Percentiles rank a stretch among this genome's conserved stretches.
Conservation (phyloP, 1,139 yeast genomes). For the Saccharomycopsis hybrid region DNA sequence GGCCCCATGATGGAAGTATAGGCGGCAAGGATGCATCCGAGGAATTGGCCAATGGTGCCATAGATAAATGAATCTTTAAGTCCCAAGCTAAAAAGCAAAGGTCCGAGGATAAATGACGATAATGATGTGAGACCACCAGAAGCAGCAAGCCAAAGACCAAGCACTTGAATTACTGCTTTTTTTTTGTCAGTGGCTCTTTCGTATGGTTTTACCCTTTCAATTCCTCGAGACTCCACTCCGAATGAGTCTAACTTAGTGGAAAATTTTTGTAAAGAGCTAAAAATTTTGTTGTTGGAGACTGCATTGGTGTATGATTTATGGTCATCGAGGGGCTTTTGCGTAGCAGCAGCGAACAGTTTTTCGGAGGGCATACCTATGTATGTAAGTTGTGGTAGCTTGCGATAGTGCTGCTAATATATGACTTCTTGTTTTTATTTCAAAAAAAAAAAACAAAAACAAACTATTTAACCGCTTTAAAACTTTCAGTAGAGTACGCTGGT, state of each 20-base stretch:
- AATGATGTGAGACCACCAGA: constrained; percentile 80
- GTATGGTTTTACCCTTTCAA: constrained; percentile 66
- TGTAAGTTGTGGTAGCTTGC: too few species aligned
- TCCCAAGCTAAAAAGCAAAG: constrained; percentile 60
- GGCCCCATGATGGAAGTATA: constrained; percentile 85
- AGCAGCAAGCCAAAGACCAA: constrained; percentile 79
- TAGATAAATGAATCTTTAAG: constrained; percentile 53
- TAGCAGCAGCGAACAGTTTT: too few species aligned
- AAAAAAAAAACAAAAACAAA: too few species aligned
- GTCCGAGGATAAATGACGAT: constrained; percentile 74
- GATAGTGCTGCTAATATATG: too few species aligned
- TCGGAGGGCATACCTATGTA: too few species aligned
- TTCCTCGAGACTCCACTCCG: constrained; percentile 76
- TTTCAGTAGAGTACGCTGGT: too few species aligned
- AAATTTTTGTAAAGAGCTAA: not conserved
- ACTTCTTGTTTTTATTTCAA: too few species aligned
- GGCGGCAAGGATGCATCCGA: constrained; percentile 74
- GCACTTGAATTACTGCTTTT: constrained; percentile 50
- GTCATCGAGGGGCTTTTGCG: too few species aligned
- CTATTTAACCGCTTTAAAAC: too few species aligned
- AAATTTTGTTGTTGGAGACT: not conserved
- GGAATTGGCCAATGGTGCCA: constrained; percentile 53
- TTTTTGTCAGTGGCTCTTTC: constrained; percentile 50
- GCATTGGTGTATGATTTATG: too few species aligned
- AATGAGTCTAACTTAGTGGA: constrained; percentile 35